A percentile compares a stretch with the other conserved stretches of the same genome.
phyloP scores from a whole-genome alignment of 2,329 filamentous ascomycete species.

The Immersiporthe knoxdaviesiana region DNA sequence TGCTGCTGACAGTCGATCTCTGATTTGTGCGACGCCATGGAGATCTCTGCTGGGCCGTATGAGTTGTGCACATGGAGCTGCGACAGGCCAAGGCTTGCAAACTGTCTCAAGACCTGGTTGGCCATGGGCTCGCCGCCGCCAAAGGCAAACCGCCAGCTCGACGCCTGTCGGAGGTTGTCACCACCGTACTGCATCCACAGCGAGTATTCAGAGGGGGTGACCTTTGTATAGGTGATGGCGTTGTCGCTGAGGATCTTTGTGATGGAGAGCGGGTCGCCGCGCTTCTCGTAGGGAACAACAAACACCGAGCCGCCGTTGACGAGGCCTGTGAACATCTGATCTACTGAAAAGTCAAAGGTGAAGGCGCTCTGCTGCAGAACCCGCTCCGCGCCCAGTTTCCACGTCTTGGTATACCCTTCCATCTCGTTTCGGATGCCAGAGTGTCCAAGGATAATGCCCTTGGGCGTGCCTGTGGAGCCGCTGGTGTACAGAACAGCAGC shows the following conservation, averaged over 20 bases:
- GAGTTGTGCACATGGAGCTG: constrained; percentile 18
- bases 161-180: constrained; percentile 14
- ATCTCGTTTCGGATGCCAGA: constrained; percentile 37
- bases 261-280: constrained; percentile 41
- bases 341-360: constrained; percentile 46
- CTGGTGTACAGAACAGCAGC: constrained; percentile 42
- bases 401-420: constrained; percentile 31
- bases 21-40: constrained; percentile 13
- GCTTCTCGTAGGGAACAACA: constrained; percentile 34
- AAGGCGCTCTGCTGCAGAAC: constrained; percentile 42
- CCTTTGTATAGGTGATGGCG: constrained; percentile 40
- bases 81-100: constrained; percentile 6
- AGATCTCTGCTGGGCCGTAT: constrained; percentile 21
- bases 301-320: constrained; percentile 37
- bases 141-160: constrained; percentile 34
- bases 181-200: constrained; percentile 32
- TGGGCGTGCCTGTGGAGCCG: constrained; percentile 42
- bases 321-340: constrained; percentile 37
- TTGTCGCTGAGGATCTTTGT: constrained; percentile 39
- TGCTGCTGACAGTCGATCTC: constrained; percentile 27
- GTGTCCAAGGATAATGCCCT: constrained; percentile 45
- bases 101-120: background rate
- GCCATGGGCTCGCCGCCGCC: constrained; percentile 39
- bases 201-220: constrained; percentile 45
- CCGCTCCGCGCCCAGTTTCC: constrained; percentile 35